Base-by-base conservation (phyloP, 495 filamentous ascomycete species). In the Penicillium daleae region DNA sequence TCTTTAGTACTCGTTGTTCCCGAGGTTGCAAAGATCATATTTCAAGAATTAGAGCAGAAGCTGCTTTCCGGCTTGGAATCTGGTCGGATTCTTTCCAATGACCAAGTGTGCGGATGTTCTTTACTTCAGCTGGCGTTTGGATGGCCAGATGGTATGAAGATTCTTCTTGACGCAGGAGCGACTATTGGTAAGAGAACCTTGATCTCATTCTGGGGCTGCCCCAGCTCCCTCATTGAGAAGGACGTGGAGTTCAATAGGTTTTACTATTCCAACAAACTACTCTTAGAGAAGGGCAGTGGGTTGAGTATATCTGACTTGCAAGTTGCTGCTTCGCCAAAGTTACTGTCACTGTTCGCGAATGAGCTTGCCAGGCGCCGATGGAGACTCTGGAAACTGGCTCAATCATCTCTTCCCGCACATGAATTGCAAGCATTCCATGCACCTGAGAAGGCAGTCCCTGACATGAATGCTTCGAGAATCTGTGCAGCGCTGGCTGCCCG, bases 61-160 rank as follows among this genome's bases (percentile, higher is more conserved):
- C 19, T 54, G n/a, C n/a, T 19, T 6, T 4, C 9, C 8, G 31
- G 51, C 6, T 17, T 54, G 4, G 1, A 54, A 24, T 54, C 31
- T 7, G n/a, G 51, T 10, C n/a, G 7, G 0, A 37, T 54, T n/a
- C 9, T 12, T 13, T 17, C 51, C 3, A 54, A 54, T 35, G 31
- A 33, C 29, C 35, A 21, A 35, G 10, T 35, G 0, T 54, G n/a
- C 4, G 51, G 51, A 5, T 21, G 29, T 21, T 21, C 51, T 0
- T 35, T 37, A 22, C 51, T 54, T 9, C 51, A 54, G 9, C 9
- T 54, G 19, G 31, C 51, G 10, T 54, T 54, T 54, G 51, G 51
- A 17, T 54, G 51, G 51, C 51, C 51, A 54, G 29, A 13, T 7
- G 51, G 51, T 13, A 35, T 54, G 9, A 3, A 54, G 9, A 19